These are phyloP conservation scores for Mimosa pudica DNA, from an alignment of 306 rosid genomes.

Conservation along the genomic window DNA sequence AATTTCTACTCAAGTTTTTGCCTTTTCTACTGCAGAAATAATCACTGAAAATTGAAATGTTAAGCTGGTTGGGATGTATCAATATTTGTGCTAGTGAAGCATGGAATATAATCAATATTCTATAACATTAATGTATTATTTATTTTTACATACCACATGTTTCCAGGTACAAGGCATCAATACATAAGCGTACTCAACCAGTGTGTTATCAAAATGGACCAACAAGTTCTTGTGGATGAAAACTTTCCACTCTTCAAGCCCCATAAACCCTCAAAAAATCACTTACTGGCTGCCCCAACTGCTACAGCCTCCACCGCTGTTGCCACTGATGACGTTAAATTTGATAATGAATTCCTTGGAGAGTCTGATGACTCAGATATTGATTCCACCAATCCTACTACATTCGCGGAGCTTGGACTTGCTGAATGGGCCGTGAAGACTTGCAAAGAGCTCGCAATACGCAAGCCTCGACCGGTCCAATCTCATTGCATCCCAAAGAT, in stretches of 20 bases:
- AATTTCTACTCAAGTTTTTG: conserved; percentile 20
- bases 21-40: not conserved
- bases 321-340: conserved; percentile 7
- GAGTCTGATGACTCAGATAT: conserved; percentile 20
- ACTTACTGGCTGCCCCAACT: not conserved
- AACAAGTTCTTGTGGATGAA: conserved; percentile 11
- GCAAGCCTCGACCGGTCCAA: conserved; percentile 70
- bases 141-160: not conserved
- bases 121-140: not conserved
- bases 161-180: not conserved
- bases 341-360: conserved; percentile 15
- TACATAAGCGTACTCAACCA: not conserved
- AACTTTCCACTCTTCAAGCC: conserved; percentile 60
- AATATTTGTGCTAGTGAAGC: not conserved
- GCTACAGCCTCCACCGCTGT: not conserved
- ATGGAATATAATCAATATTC: not conserved
- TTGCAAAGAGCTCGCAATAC: conserved; percentile 71
- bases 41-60: not conserved
- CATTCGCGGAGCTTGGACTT: conserved; percentile 64
- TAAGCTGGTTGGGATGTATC: not conserved
- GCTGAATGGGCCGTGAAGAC: conserved; percentile 69
- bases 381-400: conserved; percentile 20
- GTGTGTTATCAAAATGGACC: conserved; percentile 23
- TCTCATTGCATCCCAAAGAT: conserved; percentile 68
- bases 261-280: conserved; percentile 30